Evolutionary conservation across 768 basidiomycete genomes (phyloP), one percentile per base, ranked within the genome.

Genomic region (Cystofilobasidium macerans): DNA sequence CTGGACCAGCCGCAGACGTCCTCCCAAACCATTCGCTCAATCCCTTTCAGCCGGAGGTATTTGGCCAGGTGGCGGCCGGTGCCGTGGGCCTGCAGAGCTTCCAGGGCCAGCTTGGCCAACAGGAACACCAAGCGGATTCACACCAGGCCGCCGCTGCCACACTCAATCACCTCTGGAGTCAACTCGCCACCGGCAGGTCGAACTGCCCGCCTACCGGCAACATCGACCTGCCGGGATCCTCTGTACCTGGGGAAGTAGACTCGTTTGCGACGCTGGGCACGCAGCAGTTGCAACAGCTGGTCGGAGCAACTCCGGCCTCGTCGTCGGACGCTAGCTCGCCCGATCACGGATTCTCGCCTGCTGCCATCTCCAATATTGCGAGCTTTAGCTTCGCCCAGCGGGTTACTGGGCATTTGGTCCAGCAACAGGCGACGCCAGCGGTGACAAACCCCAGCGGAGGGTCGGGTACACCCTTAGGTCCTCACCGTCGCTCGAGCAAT

Each of bases 91-190:
- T 30, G 51, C 51, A 54, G 20, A 20, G 42, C 9, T 51, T 51
- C 48, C 51, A 32, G 18, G 18, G 14, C 51, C 24, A 51, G 18
- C 26, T 30, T 6, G 2, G 18, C 28, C 51, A n/a, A 5, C 28
- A 54, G 51, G 28, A 47, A n/a, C 22, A 2, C 2, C 45, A 47
- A 9, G 6, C 2, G 42, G 28, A 51, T 8, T 12, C 51, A 2
- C 51, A 54, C 13, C 51, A 54, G 51, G 51, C 32, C 30, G 51
- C 16, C 2, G 32, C 51, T 4, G 26, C 51, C 14, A 54, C 51
- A 16, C 51, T 54, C 5, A 54, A 54, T 30, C 51, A 54, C 18
- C 51, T 54, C 51, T 54, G 51, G 51, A 54, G 51, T 20, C 51
- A 54, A 30, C 51, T 54, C 9, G 51, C 28, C 18, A 6, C 9